phyloP scores from a whole-genome alignment of 2,329 filamentous ascomycete genomes.

The Coniochaeta prunicola region DNA sequence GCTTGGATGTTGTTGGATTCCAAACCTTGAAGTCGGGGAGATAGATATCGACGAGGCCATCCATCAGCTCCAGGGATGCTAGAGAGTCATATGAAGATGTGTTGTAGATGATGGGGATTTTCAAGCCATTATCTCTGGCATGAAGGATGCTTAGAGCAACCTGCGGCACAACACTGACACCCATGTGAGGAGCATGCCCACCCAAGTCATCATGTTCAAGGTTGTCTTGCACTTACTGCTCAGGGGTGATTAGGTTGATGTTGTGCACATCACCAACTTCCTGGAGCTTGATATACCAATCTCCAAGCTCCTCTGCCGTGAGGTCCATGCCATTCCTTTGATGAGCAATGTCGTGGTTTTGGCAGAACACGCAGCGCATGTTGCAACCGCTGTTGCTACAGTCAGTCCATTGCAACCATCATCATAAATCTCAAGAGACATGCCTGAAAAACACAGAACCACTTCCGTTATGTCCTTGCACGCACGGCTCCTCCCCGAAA shows the following conservation, averaged over 20 bases:
- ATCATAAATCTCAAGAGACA: constrained; percentile 24
- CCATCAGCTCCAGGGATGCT: constrained; percentile 63
- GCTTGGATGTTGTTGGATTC: constrained; percentile 56
- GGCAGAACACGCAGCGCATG: constrained; percentile 67
- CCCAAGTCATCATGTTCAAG: neutral
- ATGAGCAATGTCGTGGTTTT: constrained; percentile 80
- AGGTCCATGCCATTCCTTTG: constrained; percentile 74
- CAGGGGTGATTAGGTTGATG: constrained; percentile 81
- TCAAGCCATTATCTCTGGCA: constrained; percentile 62
- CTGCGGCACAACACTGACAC: constrained; percentile 61
- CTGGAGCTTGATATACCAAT: constrained; percentile 77
- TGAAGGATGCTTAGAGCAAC: constrained; percentile 70
- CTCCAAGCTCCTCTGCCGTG: constrained; percentile 68
- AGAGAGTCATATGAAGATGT: constrained; percentile 75
- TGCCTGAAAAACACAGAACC: constrained; percentile 78
- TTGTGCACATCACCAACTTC: constrained; percentile 77
- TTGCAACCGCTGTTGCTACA: constrained; percentile 41
- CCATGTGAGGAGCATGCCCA: neutral
- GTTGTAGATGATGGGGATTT: constrained; percentile 75
- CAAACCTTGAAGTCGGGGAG: constrained; percentile 86
- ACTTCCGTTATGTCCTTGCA: constrained; percentile 74
- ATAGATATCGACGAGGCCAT: constrained; percentile 79
- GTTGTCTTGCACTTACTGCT: constrained; percentile 41
- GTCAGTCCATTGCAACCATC: neutral
- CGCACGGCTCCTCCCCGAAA: constrained; percentile 78